phyloP scores from a whole-genome alignment of 2,329 filamentous ascomycete genomes.

The Colletotrichum camelliae region DNA sequence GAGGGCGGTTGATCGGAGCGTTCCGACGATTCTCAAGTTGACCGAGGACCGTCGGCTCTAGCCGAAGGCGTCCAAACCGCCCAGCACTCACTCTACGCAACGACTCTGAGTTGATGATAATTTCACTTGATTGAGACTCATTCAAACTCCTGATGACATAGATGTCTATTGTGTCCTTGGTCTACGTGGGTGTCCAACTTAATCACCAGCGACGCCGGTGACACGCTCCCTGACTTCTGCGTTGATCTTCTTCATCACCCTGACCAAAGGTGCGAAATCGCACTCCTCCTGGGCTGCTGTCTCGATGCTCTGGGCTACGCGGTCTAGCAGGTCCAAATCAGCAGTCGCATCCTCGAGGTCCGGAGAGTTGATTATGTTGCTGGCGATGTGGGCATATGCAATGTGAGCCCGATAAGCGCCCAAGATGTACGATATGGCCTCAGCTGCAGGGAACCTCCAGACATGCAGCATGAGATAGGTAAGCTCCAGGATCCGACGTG shows the following conservation, averaged over 20 bases:
- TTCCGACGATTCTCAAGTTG: not conserved
- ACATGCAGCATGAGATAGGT: not conserved
- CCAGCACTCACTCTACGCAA: not conserved
- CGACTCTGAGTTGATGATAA: fast-evolving
- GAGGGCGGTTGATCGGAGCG: not conserved
- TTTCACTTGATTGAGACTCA: not conserved
- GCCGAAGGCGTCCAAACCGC: not conserved
- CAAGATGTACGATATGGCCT: not conserved
- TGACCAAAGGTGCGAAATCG: not conserved
- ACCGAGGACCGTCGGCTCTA: not conserved
- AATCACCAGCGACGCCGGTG: not conserved
- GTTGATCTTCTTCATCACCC: not conserved
- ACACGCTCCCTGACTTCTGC: not conserved
- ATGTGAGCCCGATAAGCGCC: not conserved
- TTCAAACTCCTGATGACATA: too few relatives aligned
- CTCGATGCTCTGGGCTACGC: not conserved
- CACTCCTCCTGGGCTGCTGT: not conserved
- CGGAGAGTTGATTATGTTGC: not conserved
- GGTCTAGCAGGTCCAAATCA: not conserved
- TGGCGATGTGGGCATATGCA: not conserved
- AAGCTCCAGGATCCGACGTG: not conserved
- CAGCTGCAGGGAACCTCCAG: not conserved
- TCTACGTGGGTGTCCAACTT: fast-evolving
- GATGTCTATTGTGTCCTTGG: not conserved
- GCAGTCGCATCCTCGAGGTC: not conserved